These are phyloP conservation scores for Pseudocercospora macadamiae DNA, from an alignment of 2,329 filamentous ascomycete species.

Conservation along the genomic window DNA sequence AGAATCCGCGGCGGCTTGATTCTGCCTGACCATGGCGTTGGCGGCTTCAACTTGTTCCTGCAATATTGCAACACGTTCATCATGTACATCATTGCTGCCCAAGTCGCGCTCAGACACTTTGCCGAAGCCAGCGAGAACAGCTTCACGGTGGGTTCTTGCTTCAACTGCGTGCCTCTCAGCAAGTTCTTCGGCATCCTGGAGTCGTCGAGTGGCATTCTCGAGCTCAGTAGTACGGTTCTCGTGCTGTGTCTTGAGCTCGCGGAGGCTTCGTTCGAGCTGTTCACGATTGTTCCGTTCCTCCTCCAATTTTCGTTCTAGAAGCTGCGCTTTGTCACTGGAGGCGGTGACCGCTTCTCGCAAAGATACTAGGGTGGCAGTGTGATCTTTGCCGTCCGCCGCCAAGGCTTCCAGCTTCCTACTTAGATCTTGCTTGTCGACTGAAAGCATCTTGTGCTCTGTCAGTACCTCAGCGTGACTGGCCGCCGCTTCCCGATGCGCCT, in stretches of 20 bases:
- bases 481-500: slow-evolving; percentile 77
- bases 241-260: slow-evolving; percentile 77
- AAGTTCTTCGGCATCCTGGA: slow-evolving; percentile 85
- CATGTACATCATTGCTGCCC: slow-evolving; percentile 52
- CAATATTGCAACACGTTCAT: slow-evolving; percentile 71
- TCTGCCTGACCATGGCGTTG: slow-evolving; percentile 79
- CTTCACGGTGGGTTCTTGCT: slow-evolving; percentile 80
- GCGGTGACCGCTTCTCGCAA: slow-evolving; percentile 77
- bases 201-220: slow-evolving; percentile 69
- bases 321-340: slow-evolving; percentile 73
- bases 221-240: slow-evolving; percentile 79
- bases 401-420: slow-evolving; percentile 69
- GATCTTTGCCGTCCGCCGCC: slow-evolving; percentile 68
- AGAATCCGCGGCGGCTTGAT: slow-evolving; percentile 82
- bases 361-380: slow-evolving; percentile 71
- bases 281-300: slow-evolving; percentile 80
- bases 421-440: slow-evolving; percentile 83
- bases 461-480: slow-evolving; percentile 76
- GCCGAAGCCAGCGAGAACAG: slow-evolving; percentile 79
- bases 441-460: slow-evolving; percentile 72
- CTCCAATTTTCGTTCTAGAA: slow-evolving; percentile 79
- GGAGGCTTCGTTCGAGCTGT: slow-evolving; percentile 73
- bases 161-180: slow-evolving; percentile 86
- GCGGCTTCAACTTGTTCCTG: slow-evolving; percentile 79
- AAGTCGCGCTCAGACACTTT: slow-evolving; percentile 65